Base-by-base conservation (phyloP, 306 rosid species). In the Carpinus fangiana region DNA sequence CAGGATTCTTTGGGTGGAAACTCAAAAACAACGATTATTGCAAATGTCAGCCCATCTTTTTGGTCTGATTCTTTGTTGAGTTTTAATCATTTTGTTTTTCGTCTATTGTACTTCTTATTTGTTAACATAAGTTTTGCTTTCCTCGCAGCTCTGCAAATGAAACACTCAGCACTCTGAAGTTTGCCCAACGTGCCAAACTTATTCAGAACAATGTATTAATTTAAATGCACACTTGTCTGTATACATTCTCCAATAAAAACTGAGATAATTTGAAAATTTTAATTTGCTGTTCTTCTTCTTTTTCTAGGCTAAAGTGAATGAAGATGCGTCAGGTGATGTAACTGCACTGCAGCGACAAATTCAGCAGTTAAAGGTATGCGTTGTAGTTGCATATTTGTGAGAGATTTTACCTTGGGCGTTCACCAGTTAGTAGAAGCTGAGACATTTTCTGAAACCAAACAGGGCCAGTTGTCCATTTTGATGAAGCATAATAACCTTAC, bases 1-100 rank as follows among this genome's bases (percentile, higher is more conserved):
- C 95, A 94, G 98, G 98, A 94, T 82, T 94, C 98, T 83, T 88
- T 94, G 41, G 98, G 98, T 75, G 98, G 98, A 66, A 94, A 94
- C 87, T 94, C 98, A 80, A 94, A 94, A 83, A 94, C 98, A 78
- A 90, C 91, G 78, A 91, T 94, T 38, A 87, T 94, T 83, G 93
- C 98, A 26, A 94, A 94, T 87, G 92, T 92, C 95, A 92, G 98
- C 90, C 97, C 93, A 75, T 92, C 97, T 74, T 86, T 90, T 78
- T 90, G 97, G 98, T 94, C 54, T 76, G 93, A 80, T 74, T 87
- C 74, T 50, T 47, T 43, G 56, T 81, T 71, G 76, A 43, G 74
- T n/a, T 66, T 34, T 48, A 45, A 28, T 45, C 65, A 17, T 75
- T 18, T 67, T 84, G 56, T 64, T 77, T n/a, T 66, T 70, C 61